Evolutionary conservation across 2,329 filamentous ascomycete species (phyloP), one percentile per base, ranked within the genome.

Genomic region (Claviceps sp.): DNA sequence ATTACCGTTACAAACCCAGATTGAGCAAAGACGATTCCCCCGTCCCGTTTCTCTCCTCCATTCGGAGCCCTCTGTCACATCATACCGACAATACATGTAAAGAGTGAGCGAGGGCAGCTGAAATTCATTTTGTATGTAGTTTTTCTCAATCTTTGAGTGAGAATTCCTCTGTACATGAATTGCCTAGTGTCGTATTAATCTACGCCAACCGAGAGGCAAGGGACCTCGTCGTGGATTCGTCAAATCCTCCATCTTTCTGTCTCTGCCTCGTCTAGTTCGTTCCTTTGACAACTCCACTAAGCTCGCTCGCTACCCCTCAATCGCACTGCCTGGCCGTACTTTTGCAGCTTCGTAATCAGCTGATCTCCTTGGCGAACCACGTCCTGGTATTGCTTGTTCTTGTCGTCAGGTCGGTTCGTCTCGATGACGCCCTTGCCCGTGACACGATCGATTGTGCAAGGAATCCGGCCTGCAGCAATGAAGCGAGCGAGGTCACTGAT

Each of bases 301-400:
- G 88, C 89, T 62, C 93, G 81, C 77, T 98, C 93, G 65, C 91
- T 97, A 42, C 93, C 93, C 62, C 93, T 82, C 71, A 98, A 76
- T 64, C 93, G 81, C 58, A 98, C 93, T 2, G 93, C 87, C 71
- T 98, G 93, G 45, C 93, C 93, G 69, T 98, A 98, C 77, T 98
- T 98, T 73, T 98, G 93, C 60, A 98, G 76, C 78, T 98, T 98
- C 54, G 93, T 98, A 67, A 98, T 97, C 57, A 98, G 78, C 70
- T 95, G 87, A 69, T 98, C 93, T 37, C 93, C 93, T 68, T 97
- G 93, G 73, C 93, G 93, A 56, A 98, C 89, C 40, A 97, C 89
- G 62, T 98, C 93, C 62, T 90, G 87, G 71, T 98, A 98, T 73
- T 98, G 93, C 79, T 95, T 96, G 78, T 97, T 97, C 83, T 98